Base-by-base conservation (phyloP, 1,284 basidiomycete genomes). In the Irpex sp. region DNA sequence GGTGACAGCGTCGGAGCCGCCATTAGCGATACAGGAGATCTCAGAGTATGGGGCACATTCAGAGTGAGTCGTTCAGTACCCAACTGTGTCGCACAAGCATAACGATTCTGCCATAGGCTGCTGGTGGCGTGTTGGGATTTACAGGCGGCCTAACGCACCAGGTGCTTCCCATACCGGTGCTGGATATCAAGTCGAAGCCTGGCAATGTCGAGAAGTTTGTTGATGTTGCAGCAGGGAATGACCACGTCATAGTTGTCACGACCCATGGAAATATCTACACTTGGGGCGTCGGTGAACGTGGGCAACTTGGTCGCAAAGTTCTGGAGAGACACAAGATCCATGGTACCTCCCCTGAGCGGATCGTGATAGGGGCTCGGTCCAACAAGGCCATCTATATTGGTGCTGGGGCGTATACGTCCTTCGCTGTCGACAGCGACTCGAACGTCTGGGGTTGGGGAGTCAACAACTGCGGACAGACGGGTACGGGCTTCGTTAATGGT, bases 11-110 rank as follows among this genome's bases (percentile, higher is more conserved):
- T 92, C 64, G 90, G 87, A 66, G 88, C 92, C 23, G 93, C 90
- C 4, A 79, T 95, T 61, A 88, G 87, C 63, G 81, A 82, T 61
- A 78, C 87, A 56, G 94, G 95, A 47, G 87, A 91, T 62, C 74
- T 96, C 35, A 80, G 89, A 61, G 90, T 90, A 5, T 97, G 95
- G 95, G 95, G 95, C 19, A 89, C 88, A 59, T 97, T 96, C 80
- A 82, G 93, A 54, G 94, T 95, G 73, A 70, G 91, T 78, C 14
- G 42, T 56, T 58, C 33, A 49, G 47, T 54, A 59, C 35, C 51
- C 39, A 36, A 58, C 60, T 3, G 23, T 56, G 52, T 18, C 14
- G 36, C 33, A 45, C 53, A 52, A 37, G n/a, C 54, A n/a, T 48
- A 60, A n/a, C 14, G 35, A n/a, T 16, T 37, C 5, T 66, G 42